Conservation (phyloP, 352 stramenopile species). For the Salisapilia sapeloensis region DNA sequence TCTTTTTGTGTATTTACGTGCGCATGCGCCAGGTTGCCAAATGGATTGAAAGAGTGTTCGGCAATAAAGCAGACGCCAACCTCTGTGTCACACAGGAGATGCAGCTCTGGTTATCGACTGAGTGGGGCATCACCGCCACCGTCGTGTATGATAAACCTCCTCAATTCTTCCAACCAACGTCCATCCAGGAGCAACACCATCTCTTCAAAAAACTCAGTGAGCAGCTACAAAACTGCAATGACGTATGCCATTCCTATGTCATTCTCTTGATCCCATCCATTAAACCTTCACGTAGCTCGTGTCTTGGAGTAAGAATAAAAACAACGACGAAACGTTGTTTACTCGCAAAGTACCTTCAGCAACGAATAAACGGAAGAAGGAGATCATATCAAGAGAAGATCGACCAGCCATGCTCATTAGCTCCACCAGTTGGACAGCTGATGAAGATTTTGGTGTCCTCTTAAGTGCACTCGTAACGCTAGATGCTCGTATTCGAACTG, state of each 20-base stretch:
- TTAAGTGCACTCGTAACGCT: slow-evolving; percentile 81
- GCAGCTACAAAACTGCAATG: slow-evolving; percentile 52
- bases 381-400: slow-evolving; percentile 19
- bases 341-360: slow-evolving; percentile 28
- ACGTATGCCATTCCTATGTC: slow-evolving; percentile 11
- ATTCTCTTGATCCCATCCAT: background rate
- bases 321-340: slow-evolving; percentile 41
- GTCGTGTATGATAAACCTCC: slow-evolving; percentile 93
- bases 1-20: background rate
- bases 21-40: slow-evolving; percentile 40
- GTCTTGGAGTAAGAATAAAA: background rate
- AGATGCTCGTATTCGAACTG: slow-evolving; percentile 24
- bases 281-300: background rate
- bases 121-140: slow-evolving; percentile 80
- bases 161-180: slow-evolving; percentile 83
- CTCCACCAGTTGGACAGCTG: slow-evolving; percentile 97
- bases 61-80: slow-evolving; percentile 85
- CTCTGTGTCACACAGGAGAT: slow-evolving; percentile 95
- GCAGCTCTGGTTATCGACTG: slow-evolving; percentile 82
- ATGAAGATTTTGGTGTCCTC: slow-evolving; percentile 98
- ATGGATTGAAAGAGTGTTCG: slow-evolving; percentile 80
- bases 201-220: slow-evolving; percentile 74
- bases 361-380: slow-evolving; percentile 11
- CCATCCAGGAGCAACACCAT: slow-evolving; percentile 75
- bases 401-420: slow-evolving; percentile 75